These are phyloP conservation scores for Teratosphaeria destructans DNA, from an alignment of 2,329 filamentous ascomycete genomes.

Conservation along the genomic window DNA sequence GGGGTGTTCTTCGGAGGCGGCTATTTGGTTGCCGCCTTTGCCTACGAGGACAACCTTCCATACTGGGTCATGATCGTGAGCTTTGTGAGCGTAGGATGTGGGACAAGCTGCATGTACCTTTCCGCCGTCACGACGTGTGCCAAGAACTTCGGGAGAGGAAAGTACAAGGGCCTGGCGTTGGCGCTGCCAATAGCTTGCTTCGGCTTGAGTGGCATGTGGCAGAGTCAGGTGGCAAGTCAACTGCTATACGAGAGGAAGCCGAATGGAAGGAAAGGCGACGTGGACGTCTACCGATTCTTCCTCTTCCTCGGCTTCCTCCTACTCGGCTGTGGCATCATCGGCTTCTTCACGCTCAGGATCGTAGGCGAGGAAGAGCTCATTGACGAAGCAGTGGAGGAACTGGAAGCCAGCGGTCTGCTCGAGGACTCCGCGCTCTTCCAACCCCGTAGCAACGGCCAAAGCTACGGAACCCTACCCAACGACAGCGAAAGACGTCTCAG, in stretches of 20 bases:
- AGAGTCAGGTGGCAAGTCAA: conserved; percentile 75
- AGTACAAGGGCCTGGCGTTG: conserved; percentile 77
- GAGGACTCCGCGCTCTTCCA: conserved; percentile 64
- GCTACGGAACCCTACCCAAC: conserved; percentile 53
- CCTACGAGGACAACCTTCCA: conserved; percentile 61
- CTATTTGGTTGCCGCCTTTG: conserved; percentile 71
- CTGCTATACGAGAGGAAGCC: conserved; percentile 60
- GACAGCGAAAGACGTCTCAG: conserved; percentile 27
- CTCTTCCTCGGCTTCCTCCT: conserved; percentile 70
- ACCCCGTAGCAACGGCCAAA: conserved; percentile 32
- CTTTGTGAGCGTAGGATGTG: conserved; percentile 73
- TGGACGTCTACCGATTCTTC: conserved; percentile 78
- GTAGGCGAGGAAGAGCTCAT: conserved; percentile 82
- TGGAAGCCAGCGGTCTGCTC: conserved; percentile 79
- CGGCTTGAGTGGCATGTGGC: conserved; percentile 89
- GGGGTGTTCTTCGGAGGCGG: conserved; percentile 66
- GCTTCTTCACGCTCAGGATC: conserved; percentile 62
- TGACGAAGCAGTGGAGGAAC: conserved; percentile 76
- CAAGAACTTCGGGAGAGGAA: conserved; percentile 91
- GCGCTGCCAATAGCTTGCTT: conserved; percentile 87
- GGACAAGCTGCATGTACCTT: conserved; percentile 82
- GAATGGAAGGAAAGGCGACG: conserved; percentile 50
- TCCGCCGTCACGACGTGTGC: conserved; percentile 87
- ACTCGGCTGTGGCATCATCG: conserved; percentile 58
- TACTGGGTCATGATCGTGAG: conserved; percentile 76